Conservation (phyloP, 192 early-diverging fungal species). For the Backusella liffmaniae region DNA sequence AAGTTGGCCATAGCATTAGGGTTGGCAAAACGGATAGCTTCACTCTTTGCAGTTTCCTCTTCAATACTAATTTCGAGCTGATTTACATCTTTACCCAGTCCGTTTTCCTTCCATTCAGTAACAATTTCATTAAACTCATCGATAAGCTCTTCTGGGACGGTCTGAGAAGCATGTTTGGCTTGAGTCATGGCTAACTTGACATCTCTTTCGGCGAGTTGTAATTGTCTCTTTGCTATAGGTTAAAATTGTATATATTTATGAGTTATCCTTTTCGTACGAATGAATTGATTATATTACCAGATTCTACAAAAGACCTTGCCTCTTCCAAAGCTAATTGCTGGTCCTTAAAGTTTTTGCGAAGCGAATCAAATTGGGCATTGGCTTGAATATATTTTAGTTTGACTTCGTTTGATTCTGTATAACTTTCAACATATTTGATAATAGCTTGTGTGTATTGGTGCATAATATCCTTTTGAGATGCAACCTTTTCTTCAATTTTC, state of each 20-base stretch:
- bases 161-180: slow-evolving; percentile 54
- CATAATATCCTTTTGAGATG: not conserved
- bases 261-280: too few relatives aligned
- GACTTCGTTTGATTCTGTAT: not conserved
- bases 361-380: not conserved
- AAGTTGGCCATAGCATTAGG: slow-evolving; percentile 66
- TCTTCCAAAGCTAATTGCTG: slow-evolving; percentile 25
- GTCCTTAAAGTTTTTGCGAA: not conserved
- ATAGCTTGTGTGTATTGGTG: not conserved
- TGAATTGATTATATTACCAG: not conserved
- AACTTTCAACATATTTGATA: not conserved
- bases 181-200: slow-evolving; percentile 46
- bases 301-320: slow-evolving; percentile 9
- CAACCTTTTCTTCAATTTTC: not conserved
- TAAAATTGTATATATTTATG: not conserved
- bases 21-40: slow-evolving; percentile 51
- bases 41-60: slow-evolving; percentile 51
- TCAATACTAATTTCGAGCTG: slow-evolving; percentile 67
- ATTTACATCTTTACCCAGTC: slow-evolving; percentile 42
- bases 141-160: slow-evolving; percentile 51
- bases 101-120: slow-evolving; percentile 22
- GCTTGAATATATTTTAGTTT: not conserved
- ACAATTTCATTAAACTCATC: slow-evolving; percentile 39
- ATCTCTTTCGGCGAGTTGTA: slow-evolving; percentile 29
- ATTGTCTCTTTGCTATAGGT: not conserved